phyloP scores from a whole-genome alignment of 2,329 filamentous ascomycete genomes.

The Lizonia empirigonia region DNA sequence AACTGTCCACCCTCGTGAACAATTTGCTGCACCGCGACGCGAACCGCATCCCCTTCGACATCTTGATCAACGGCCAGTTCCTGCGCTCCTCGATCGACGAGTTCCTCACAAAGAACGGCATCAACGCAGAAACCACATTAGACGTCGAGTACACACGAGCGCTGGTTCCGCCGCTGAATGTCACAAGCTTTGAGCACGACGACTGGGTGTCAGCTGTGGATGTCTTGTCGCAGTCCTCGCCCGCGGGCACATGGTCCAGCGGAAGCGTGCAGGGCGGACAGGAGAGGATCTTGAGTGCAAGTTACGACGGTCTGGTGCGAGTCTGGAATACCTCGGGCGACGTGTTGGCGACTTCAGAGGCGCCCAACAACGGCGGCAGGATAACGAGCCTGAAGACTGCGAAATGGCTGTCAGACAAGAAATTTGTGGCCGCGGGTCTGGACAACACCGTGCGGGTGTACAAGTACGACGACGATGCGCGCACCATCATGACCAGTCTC shows the following conservation, averaged over 20 bases:
- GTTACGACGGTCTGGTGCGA: slow-evolving; percentile 86
- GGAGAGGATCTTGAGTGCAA: slow-evolving; percentile 83
- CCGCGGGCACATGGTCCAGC: slow-evolving; percentile 63
- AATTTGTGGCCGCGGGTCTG: slow-evolving; percentile 81
- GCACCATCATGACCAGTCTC: slow-evolving; percentile 71
- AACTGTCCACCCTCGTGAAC: slow-evolving; percentile 67
- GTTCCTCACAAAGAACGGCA: slow-evolving; percentile 82
- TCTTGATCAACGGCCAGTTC: slow-evolving; percentile 92
- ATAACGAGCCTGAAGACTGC: slow-evolving; percentile 77
- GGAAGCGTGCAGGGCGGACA: slow-evolving; percentile 59
- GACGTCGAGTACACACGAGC: slow-evolving; percentile 93
- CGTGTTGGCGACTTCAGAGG: slow-evolving; percentile 75
- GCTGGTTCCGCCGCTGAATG: slow-evolving; percentile 83
- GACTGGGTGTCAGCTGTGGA: slow-evolving; percentile 95
- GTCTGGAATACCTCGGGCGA: slow-evolving; percentile 89
- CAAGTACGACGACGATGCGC: slow-evolving; percentile 76
- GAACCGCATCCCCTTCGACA: slow-evolving; percentile 82
- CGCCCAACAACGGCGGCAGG: slow-evolving; percentile 66
- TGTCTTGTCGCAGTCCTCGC: slow-evolving; percentile 72
- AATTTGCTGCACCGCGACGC: slow-evolving; percentile 62
- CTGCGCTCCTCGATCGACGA: slow-evolving; percentile 88
- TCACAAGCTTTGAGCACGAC: slow-evolving; percentile 93
- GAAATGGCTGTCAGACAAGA: slow-evolving; percentile 77
- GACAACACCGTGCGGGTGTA: slow-evolving; percentile 88
- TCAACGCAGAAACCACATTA: slow-evolving; percentile 86